A percentile compares a stretch with the other conserved stretches of the same genome.
Conservation (phyloP, 352 stramenopile genomes). For the Globisporangium uncinulatum region DNA sequence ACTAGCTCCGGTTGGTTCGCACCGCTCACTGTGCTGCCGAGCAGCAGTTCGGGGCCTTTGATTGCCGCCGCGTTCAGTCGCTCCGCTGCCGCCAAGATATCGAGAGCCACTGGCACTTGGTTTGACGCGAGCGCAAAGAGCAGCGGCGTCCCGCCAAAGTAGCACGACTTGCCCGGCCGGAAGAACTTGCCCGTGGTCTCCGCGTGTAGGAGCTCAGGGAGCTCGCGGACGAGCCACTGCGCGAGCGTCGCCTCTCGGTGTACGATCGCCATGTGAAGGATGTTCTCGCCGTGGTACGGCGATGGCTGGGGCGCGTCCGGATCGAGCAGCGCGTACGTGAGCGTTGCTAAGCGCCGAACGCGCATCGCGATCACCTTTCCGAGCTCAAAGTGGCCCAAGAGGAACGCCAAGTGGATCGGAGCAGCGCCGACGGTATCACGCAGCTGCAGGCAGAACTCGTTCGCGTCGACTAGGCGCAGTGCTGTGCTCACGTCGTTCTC, state of each 20-base stretch:
- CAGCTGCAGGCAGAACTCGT: constrained; percentile 27
- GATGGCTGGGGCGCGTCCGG: constrained; percentile 18
- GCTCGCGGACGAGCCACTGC: constrained; percentile 30
- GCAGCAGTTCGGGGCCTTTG: background rate
- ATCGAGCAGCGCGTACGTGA: constrained; percentile 35
- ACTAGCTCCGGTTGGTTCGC: too few relatives aligned
- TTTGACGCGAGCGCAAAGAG: constrained; percentile 54
- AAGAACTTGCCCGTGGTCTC: constrained; percentile 55
- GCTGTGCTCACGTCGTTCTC: constrained; percentile 26
- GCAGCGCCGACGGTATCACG: constrained; percentile 47
- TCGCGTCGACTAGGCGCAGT: constrained; percentile 26
- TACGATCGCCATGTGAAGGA: constrained; percentile 64
- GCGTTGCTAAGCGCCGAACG: constrained; percentile 19
- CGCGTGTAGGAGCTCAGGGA: constrained; percentile 32
- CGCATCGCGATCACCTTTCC: constrained; percentile 36
- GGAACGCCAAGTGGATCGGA: constrained; percentile 47
- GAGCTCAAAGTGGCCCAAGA: constrained; percentile 53
- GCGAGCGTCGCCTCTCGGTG: constrained; percentile 32
- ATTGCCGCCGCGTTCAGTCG: constrained; percentile 10
- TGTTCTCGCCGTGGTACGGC: constrained; percentile 57
- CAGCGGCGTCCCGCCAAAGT: constrained; percentile 54
- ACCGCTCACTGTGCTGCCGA: constrained; percentile 6
- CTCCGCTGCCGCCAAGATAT: constrained; percentile 29
- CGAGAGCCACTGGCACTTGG: constrained; percentile 37
- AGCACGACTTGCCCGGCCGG: constrained; percentile 36